Evolutionary conservation across 176 grass and related monocot genomes (phyloP).

Genomic region (Oryza rufipogon): DNA sequence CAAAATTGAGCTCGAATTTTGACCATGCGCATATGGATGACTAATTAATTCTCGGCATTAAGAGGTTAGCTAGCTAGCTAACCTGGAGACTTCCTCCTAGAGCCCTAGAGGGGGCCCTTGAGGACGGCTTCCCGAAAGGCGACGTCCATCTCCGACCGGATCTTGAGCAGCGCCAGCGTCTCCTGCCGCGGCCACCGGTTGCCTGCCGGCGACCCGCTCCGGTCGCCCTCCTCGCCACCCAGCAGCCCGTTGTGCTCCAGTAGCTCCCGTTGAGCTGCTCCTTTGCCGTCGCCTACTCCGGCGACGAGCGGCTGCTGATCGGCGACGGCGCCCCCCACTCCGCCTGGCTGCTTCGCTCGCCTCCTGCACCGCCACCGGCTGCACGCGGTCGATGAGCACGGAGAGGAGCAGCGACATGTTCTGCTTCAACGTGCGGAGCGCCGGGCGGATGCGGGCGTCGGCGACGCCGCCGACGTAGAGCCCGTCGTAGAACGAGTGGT

Average conservation of each 20-base stretch:
- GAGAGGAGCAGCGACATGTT: too few species aligned
- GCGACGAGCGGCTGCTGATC: slow-evolving; percentile 64
- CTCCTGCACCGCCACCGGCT: too few species aligned
- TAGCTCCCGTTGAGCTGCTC: slow-evolving; percentile 51
- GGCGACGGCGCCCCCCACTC: slow-evolving; percentile 52
- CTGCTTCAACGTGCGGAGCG: too few species aligned
- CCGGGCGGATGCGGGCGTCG: too few species aligned
- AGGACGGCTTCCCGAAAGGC: slow-evolving; percentile 71
- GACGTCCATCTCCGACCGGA: slow-evolving; percentile 77
- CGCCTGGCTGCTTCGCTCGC: slow-evolving; percentile 5
- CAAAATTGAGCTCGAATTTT: slow-evolving; percentile 24
- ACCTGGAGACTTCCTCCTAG: slow-evolving; percentile 93
- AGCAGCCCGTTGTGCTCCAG: slow-evolving; percentile 33
- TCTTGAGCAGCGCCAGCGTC: slow-evolving; percentile 84
- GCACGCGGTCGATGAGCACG: too few species aligned
- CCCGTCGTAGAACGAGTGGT: too few species aligned
- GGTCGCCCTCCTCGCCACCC: slow-evolving; percentile 46
- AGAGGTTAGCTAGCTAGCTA: slow-evolving; percentile 15
- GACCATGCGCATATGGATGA: neutral
- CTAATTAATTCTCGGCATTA: neutral
- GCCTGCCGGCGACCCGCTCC: slow-evolving; percentile 45
- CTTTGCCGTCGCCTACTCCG: neutral
- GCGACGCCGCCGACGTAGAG: too few species aligned
- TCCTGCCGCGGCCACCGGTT: slow-evolving; percentile 86
- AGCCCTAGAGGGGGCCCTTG: slow-evolving; percentile 91